These are phyloP conservation scores for Fraxinus latifolia DNA, from an alignment of 305 asterid species.

Conservation along the genomic window DNA sequence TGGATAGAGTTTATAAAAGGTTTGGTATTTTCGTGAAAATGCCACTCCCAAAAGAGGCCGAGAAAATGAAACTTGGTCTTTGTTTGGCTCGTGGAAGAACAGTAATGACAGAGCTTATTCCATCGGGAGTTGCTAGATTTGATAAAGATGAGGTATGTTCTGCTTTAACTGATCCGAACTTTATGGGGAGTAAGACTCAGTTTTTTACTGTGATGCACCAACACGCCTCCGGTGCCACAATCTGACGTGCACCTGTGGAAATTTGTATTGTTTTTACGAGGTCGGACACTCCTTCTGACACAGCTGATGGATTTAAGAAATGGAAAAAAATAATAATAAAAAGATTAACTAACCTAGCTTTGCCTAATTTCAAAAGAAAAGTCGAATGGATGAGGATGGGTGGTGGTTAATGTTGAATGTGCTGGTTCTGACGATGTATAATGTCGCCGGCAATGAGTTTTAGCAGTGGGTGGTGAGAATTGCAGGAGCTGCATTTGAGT, in stretches of 20 bases:
- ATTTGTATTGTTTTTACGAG: background rate
- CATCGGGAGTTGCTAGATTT: conserved; percentile 58
- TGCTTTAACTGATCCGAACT: background rate
- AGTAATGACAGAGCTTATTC: conserved; percentile 66
- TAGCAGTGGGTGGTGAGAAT: background rate
- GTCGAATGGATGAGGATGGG: background rate
- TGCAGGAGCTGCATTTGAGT: background rate
- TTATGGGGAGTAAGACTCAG: background rate
- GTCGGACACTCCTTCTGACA: background rate
- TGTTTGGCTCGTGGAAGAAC: conserved; percentile 82
- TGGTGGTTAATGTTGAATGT: background rate
- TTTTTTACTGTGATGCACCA: background rate
- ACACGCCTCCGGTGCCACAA: background rate
- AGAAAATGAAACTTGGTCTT: conserved; percentile 74
- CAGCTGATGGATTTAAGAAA: background rate
- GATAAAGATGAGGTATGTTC: conserved; percentile 59
- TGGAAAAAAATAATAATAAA: background rate
- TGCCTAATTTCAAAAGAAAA: background rate
- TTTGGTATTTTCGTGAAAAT: conserved; percentile 82
- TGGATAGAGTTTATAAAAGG: conserved; percentile 65
- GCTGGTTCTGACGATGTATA: background rate
- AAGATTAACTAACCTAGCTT: background rate
- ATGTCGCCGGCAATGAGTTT: background rate
- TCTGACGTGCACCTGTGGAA: background rate
- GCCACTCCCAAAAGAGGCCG: conserved; percentile 84